These are phyloP conservation scores for Didymella pomorum DNA, from an alignment of 2,329 filamentous ascomycete genomes.

Conservation along the genomic window DNA sequence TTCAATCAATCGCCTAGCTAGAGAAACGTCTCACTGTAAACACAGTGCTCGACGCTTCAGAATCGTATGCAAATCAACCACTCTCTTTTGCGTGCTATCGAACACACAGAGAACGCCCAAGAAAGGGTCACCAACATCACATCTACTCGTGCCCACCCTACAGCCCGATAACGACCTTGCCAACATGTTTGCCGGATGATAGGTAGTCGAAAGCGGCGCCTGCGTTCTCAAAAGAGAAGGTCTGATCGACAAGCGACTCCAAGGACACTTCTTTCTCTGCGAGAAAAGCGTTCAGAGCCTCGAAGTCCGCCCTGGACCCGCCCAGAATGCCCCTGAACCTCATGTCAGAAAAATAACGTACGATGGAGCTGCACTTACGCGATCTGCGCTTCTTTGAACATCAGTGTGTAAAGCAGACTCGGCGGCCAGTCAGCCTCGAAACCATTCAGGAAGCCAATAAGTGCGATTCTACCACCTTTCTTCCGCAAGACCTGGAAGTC, in stretches of 20 bases:
- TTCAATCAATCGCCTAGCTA: too few relatives aligned
- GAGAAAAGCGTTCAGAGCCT: not conserved
- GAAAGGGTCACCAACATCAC: not conserved
- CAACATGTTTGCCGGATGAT: not conserved
- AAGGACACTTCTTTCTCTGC: not conserved
- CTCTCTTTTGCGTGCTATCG: not conserved
- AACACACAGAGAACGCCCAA: not conserved
- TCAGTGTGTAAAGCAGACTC: not conserved
- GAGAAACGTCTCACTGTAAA: too few relatives aligned
- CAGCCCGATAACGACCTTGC: not conserved
- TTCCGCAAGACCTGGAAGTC: not conserved
- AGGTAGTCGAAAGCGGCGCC: not conserved
- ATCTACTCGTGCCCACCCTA: not conserved
- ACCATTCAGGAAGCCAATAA: not conserved
- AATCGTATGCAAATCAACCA: too few relatives aligned
- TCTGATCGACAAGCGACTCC: not conserved
- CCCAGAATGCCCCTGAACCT: not conserved
- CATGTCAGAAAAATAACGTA: not conserved
- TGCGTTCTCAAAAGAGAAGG: not conserved
- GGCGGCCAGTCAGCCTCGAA: not conserved
- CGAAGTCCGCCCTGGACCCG: not conserved
- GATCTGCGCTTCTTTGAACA: not conserved
- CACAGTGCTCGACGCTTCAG: too few relatives aligned
- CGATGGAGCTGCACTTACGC: not conserved
- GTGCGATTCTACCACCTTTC: not conserved